A percentile compares a stretch with the other conserved stretches of the same genome.
phyloP scores from a whole-genome alignment of 352 stramenopile species.

The Thraustochytrium sp. region DNA sequence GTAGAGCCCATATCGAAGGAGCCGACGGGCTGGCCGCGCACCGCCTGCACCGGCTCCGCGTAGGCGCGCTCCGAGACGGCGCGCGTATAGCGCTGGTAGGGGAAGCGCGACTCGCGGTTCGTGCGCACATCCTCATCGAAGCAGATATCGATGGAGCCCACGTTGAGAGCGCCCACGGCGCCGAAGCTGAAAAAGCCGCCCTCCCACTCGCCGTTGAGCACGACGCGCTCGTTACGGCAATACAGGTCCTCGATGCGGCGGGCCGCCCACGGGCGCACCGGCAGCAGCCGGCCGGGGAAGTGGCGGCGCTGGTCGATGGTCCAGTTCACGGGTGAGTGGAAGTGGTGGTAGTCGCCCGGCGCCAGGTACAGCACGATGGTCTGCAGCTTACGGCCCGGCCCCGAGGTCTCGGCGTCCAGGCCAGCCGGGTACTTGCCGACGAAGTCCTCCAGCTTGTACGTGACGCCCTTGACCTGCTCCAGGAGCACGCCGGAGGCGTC shows the following conservation, averaged over 20 bases:
- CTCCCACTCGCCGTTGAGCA: conserved; percentile 64
- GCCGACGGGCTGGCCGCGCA: conserved; percentile 32
- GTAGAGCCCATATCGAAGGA: conserved; percentile 64
- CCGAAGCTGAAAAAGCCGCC: conserved; percentile 73
- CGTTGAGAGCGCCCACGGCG: conserved; percentile 72
- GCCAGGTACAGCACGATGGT: conserved; percentile 68
- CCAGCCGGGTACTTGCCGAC: conserved; percentile 62
- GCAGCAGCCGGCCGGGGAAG: conserved; percentile 71
- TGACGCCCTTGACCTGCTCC: conserved; percentile 53
- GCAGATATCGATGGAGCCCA: conserved; percentile 68
- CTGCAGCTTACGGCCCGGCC: conserved; percentile 46
- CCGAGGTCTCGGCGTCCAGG: conserved; percentile 49
- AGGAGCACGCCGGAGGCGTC: conserved; percentile 51
- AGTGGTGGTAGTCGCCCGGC: conserved; percentile 75
- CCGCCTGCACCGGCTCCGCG: neutral
- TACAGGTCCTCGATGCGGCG: conserved; percentile 68
- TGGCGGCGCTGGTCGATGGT: conserved; percentile 64
- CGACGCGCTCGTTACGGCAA: conserved; percentile 70
- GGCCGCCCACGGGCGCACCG: conserved; percentile 64
- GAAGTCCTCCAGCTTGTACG: conserved; percentile 73
- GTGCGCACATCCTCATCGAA: conserved; percentile 55
- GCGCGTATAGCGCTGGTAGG: neutral
- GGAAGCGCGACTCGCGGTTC: conserved; percentile 9
- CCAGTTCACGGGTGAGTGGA: conserved; percentile 72
- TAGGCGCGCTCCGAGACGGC: conserved; percentile 16